Percentiles rank a stretch among this genome's conserved stretches.
Evolutionary conservation across 139 green algal genomes (phyloP).

Genomic region (Trebouxia sp.): DNA sequence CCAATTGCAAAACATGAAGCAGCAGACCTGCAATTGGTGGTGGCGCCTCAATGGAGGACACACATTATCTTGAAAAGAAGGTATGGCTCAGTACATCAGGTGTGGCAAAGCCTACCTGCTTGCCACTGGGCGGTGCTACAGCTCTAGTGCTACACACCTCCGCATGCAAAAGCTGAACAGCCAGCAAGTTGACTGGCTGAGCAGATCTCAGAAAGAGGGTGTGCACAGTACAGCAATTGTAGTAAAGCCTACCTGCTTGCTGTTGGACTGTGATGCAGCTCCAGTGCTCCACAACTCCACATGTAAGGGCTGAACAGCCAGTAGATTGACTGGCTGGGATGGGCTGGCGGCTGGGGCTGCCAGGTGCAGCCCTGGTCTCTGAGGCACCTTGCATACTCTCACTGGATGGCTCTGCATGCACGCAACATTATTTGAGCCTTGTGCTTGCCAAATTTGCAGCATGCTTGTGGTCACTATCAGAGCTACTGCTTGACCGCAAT

Average conservation of each 20-base stretch:
- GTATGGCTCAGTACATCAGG: not conserved
- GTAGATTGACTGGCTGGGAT: slow-evolving; percentile 36
- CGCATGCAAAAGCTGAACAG: not conserved
- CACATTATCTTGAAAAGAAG: no score
- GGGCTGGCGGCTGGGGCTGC: slow-evolving; percentile 32
- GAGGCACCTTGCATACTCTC: slow-evolving; percentile 63
- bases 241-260: slow-evolving; percentile 7
- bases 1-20: no score
- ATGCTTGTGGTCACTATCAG: not conserved
- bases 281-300: slow-evolving; percentile 70
- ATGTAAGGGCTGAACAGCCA: slow-evolving; percentile 48
- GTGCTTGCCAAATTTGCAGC: not conserved
- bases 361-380: slow-evolving; percentile 67
- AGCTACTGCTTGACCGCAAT: not conserved
- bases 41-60: no score
- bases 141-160: not conserved
- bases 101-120: not conserved
- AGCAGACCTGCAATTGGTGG: no score
- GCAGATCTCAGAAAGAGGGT: not conserved
- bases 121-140: not conserved
- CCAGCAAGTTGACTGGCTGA: not conserved
- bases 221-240: not conserved
- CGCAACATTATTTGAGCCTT: not conserved
- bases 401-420: slow-evolving; percentile 51
- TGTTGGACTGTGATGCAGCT: not conserved